Evolutionary conservation across 2,329 filamentous ascomycete genomes (phyloP), one percentile per base, ranked within the genome.

Genomic region (Aspergillus phoenicis): DNA sequence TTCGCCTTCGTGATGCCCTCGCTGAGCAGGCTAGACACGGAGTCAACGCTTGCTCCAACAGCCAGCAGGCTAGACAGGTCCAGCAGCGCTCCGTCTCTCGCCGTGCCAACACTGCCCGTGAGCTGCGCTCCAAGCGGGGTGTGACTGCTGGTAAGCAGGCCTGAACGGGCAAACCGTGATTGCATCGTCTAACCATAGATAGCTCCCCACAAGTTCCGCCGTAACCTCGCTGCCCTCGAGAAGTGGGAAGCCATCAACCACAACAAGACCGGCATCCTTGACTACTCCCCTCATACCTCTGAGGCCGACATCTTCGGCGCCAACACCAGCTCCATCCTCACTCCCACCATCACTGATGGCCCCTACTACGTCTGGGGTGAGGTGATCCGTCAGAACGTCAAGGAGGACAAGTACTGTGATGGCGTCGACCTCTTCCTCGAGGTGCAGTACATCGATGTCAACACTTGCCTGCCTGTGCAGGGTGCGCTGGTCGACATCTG

Each of bases 341-440:
- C 78, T 0, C 80, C 80, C 0, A 78, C 79, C 36, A 70, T 78
- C 61, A 78, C 77, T 8, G 77, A 78, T 49, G 79, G 80, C 1
- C 80, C 79, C 0, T 82, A 81, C 70, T 81, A 79, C 62, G 78
- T 81, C 41, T 74, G 71, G 57, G 79, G 79, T 41, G 79, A 81
- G 62, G 70, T 76, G 5, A 73, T 80, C 57, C 77, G 79, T 8
- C 69, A 74, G 51, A 70, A 82, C 55, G 68, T 82, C 22, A 73
- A 69, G 33, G 80, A 82, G 59, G 73, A 71, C 4, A 52, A 68
- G 8, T 71, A 72, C 62, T 73, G 63, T 2, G 70, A 73, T 0
- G 80, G 80, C n/a, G 71, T 82, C 8, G 77, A 79, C 6, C 54
- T 80, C 52, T 74, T 76, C 63, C 66, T 82, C 10, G 80, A 82